Percentiles rank a stretch among this genome's conserved stretches.
phyloP scores from a whole-genome alignment of 2,329 filamentous ascomycete species.

The Golovinomyces cichoracearum region DNA sequence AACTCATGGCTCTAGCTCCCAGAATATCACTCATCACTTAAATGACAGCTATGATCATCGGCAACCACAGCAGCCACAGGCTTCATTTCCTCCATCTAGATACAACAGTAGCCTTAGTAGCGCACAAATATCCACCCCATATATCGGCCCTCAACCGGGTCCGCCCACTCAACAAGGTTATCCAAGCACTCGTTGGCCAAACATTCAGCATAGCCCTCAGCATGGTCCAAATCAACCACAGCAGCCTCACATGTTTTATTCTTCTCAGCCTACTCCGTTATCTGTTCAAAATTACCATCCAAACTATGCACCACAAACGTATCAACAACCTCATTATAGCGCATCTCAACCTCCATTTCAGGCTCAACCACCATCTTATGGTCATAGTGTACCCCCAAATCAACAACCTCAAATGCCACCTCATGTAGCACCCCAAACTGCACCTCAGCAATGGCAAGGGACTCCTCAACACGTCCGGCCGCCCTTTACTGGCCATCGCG shows the following conservation, averaged over 20 bases:
- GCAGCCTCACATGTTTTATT: constrained; percentile 15
- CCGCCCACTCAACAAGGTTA: constrained; percentile 9
- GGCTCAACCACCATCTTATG: constrained; percentile 14
- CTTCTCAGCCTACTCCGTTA: constrained; percentile 19
- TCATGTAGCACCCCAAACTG: background rate
- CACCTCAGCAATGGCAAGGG: constrained; percentile 20
- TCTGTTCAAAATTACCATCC: constrained; percentile 30
- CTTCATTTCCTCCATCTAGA: constrained; percentile 9
- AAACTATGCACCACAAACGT: constrained; percentile 31
- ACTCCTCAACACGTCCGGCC: constrained; percentile 13
- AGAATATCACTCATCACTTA: constrained; percentile 7
- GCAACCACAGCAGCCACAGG: constrained; percentile 6
- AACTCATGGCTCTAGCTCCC: constrained; percentile 9
- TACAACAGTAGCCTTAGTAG: constrained; percentile 10
- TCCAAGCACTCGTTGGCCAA: constrained; percentile 9
- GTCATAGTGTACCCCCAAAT: constrained; percentile 15
- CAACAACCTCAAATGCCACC: constrained; percentile 16
- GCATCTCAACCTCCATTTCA: constrained; percentile 14
- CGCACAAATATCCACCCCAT: constrained; percentile 12
- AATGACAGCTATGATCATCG: constrained; percentile 10
- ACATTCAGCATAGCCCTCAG: constrained; percentile 8
- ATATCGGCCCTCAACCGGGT: constrained; percentile 15
- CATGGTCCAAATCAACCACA: constrained; percentile 10
- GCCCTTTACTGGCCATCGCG: constrained; percentile 18
- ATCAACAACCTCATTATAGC: constrained; percentile 20